A percentile compares a stretch with the other conserved stretches of the same genome.
These are phyloP conservation scores for Phytophthora uliginosa DNA, from an alignment of 352 stramenopile genomes.

Conservation along the genomic window DNA sequence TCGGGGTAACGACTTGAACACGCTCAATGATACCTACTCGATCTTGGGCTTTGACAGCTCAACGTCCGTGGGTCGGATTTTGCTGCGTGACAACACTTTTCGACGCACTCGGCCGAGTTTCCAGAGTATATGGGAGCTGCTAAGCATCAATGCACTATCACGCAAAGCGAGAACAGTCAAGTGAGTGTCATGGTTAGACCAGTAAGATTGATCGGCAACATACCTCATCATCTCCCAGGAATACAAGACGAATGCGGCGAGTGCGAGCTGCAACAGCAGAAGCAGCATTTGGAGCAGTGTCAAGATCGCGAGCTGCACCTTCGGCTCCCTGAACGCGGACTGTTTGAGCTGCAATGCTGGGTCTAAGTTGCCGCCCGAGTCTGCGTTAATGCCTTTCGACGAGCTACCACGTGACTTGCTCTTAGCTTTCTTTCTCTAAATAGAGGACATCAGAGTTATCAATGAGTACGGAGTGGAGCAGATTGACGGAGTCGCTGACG, in stretches of 20 bases:
- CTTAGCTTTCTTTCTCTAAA: constrained; percentile 39
- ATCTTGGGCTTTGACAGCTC: constrained; percentile 15
- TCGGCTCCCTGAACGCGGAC: constrained; percentile 22
- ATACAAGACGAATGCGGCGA: constrained; percentile 35
- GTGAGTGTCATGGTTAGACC: not conserved
- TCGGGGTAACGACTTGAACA: not conserved
- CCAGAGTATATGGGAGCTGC: constrained; percentile 60
- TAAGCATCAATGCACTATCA: constrained; percentile 50
- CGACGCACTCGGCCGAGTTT: constrained; percentile 44
- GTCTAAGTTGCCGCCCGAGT: not conserved
- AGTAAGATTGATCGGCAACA: not conserved
- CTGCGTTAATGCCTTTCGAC: not conserved
- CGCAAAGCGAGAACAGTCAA: not conserved
- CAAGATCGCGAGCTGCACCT: constrained; percentile 42
- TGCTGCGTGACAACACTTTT: constrained; percentile 21
- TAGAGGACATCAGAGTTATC: not conserved
- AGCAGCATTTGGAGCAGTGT: constrained; percentile 43
- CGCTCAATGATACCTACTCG: constrained; percentile 16
- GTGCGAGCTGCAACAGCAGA: constrained; percentile 35
- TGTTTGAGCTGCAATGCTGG: not conserved
- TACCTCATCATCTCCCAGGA: constrained; percentile 62
- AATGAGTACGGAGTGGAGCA: not conserved
- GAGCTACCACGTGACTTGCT: constrained; percentile 18
- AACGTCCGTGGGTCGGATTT: constrained; percentile 1
- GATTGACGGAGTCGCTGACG: not conserved